These are phyloP conservation scores for Coniochaeta sp. DNA, from an alignment of 2,329 filamentous ascomycete species.

Conservation along the genomic window DNA sequence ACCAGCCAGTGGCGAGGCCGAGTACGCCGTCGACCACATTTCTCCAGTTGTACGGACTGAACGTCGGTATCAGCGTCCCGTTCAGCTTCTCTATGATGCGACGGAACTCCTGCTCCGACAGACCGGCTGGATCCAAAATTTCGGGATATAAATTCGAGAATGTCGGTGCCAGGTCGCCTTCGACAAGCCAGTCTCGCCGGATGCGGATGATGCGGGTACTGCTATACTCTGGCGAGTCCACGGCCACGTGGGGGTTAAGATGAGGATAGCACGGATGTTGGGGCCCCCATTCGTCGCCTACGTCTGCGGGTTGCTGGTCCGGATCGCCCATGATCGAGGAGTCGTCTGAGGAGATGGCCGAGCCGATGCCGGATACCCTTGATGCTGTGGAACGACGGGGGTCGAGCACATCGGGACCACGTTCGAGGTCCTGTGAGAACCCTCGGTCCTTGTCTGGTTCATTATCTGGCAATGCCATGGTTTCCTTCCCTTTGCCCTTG, in stretches of 20 bases:
- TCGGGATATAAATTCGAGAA: constrained; percentile 96
- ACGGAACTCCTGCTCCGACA: constrained; percentile 83
- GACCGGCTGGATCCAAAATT: constrained; percentile 75
- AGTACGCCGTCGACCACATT: constrained; percentile 76
- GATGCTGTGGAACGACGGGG: constrained; percentile 40
- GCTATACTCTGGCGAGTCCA: constrained; percentile 64
- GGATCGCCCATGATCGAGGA: constrained; percentile 56
- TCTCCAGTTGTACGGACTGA: constrained; percentile 67
- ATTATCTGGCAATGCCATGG: constrained; percentile 32
- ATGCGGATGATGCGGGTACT: constrained; percentile 88
- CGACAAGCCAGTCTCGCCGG: constrained; percentile 81
- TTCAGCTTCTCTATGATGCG: constrained; percentile 77
- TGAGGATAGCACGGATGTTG: constrained; percentile 93
- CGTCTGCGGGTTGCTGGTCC: constrained; percentile 51
- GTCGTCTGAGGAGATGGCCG: constrained; percentile 46
- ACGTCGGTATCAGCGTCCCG: constrained; percentile 64
- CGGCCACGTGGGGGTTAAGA: constrained; percentile 80
- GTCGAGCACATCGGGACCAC: constrained; percentile 38
- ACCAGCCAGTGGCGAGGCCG: constrained; percentile 79
- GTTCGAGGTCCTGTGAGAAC: constrained; percentile 46
- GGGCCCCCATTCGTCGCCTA: constrained; percentile 82
- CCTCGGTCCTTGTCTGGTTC: constrained; percentile 20
- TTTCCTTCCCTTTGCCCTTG: constrained; percentile 40
- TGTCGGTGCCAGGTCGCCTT: constrained; percentile 83
- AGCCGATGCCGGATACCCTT: constrained; percentile 43